phyloP scores from a whole-genome alignment of 1,139 yeast species.

The Yamadazyma spencermartinsiae region DNA sequence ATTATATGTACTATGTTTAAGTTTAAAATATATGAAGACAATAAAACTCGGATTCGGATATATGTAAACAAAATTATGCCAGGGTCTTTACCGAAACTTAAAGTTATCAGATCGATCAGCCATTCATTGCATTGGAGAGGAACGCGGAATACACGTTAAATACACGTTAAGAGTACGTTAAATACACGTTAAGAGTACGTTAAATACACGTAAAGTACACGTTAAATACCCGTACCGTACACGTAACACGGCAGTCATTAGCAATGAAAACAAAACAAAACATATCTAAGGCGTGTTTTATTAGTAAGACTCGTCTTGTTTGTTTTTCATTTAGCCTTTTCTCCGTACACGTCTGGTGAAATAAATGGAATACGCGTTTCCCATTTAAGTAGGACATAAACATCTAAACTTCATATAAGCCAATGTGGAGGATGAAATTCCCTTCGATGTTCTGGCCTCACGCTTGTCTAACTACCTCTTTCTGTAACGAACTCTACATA shows the following conservation, averaged over 20 bases:
- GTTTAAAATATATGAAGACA: neutral
- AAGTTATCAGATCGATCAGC: constrained; percentile 1
- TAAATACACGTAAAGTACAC: no score
- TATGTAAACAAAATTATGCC: neutral
- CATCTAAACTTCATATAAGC: neutral
- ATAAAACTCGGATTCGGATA: no score
- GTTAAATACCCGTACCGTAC: no score
- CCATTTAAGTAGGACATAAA: constrained; percentile 3
- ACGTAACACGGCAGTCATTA: neutral
- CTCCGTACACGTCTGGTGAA: constrained; percentile 5
- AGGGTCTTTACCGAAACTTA: neutral
- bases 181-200: neutral
- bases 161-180: no score
- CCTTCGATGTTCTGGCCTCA: neutral
- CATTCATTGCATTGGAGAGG: no score
- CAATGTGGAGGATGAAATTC: neutral
- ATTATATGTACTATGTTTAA: neutral
- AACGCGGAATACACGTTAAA: no score
- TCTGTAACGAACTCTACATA: neutral
- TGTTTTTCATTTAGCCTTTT: neutral
- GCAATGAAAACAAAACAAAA: no score
- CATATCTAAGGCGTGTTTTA: neutral
- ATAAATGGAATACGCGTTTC: constrained; percentile 4
- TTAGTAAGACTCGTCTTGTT: neutral
- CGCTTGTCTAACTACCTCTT: neutral